Base-by-base conservation (phyloP, 805 yeast genomes). In the Kodamaea kaohsiungensis region DNA sequence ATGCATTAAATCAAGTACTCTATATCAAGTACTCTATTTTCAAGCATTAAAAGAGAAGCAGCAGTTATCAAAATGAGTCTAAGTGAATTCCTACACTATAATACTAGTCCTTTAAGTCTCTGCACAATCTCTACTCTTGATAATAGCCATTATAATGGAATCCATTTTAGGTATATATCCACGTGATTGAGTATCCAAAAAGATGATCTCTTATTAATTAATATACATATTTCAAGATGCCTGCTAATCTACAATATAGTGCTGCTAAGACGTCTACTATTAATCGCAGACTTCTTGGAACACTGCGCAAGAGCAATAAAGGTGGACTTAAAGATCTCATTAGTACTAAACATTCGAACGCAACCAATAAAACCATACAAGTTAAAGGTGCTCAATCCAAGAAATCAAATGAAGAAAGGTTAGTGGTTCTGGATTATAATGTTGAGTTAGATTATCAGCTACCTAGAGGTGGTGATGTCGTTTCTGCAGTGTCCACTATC, bases 201-300 rank as follows among this genome's bases (percentile, higher is more conserved):
- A 8, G 10, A 30, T 19, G 17, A 43, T 43, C 39, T 52, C 25
- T 12, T 25, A 30, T 10, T 38, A 38, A 38, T 17, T 17, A 38
- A 15, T 13, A 15, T 13, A 38, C 7, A 33, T 37, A 13, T 12
- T 45, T 16, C 18, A 17, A n/a, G 19, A 55, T 55, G 60, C 53
- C 54, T 38, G 47, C 54, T 10, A 65, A 65, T 50, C 60, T 74
- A 4, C 59, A 70, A 37, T 75, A 65, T 48, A 71, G 72, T 52
- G 79, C 80, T 2, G 77, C 80, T 5, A 70, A 63, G 54, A 69
- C 78, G 48, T 75, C 79, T 0, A 59, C 63, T 15, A 66, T 76
- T 15, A 48, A 64, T 42, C 59, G 64, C 56, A 54, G 61, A 50
- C 53, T 60, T 13, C 22, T 60, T 13, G 59, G 57, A 16, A 60